Evolutionary conservation across 345 rosid species (phyloP).

Genomic region (Hibiscus mutabilis): DNA sequence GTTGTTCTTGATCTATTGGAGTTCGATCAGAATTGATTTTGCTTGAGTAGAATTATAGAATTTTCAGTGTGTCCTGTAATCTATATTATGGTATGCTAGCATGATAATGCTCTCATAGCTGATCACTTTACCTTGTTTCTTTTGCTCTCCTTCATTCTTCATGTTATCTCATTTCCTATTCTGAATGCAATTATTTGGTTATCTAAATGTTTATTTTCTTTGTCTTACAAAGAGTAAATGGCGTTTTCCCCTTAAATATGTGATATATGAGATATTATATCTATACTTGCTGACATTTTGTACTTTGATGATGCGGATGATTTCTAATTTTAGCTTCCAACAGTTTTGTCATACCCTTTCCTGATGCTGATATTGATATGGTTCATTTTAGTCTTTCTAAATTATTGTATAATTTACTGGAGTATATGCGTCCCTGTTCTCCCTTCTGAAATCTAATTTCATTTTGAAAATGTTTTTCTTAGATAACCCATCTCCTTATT

Average conservation of each 20-base stretch:
- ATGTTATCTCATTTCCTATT: background rate
- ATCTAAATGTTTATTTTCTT: background rate
- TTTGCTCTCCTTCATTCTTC: background rate
- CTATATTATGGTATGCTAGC: background rate
- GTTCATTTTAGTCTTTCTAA: background rate
- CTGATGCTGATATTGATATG: background rate
- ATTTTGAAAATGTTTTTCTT: background rate
- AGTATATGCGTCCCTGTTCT: background rate
- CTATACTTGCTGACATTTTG: background rate
- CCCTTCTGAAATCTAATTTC: background rate
- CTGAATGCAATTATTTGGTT: background rate
- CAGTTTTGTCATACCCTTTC: background rate
- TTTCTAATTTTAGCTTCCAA: background rate
- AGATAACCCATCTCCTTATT: constrained; percentile 3
- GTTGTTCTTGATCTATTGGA: background rate
- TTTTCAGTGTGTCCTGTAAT: background rate
- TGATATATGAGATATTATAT: background rate
- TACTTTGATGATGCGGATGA: background rate
- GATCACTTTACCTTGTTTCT: background rate
- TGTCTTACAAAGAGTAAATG: background rate
- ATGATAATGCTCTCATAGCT: background rate
- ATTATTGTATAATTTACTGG: background rate
- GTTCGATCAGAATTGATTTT: background rate
- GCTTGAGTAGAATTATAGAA: background rate
- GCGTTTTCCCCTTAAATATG: background rate